These are phyloP conservation scores for Venturiaceae sp. DNA, from an alignment of 2,329 filamentous ascomycete species.

Conservation along the genomic window DNA sequence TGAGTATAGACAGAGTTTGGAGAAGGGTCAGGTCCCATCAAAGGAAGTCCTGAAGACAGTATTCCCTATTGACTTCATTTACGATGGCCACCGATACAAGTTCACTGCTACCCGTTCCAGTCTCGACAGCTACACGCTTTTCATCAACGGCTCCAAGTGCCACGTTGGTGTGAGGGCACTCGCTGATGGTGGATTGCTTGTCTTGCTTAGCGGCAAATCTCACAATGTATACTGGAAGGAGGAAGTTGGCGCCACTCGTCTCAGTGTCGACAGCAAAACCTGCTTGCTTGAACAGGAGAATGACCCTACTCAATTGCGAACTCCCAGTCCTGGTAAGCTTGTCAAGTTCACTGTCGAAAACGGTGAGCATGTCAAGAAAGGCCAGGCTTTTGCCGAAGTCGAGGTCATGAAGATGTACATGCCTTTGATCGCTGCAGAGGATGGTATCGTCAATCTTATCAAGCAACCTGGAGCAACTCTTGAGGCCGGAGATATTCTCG, in stretches of 20 bases:
- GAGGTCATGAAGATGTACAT: conserved; percentile 99
- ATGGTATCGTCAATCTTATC: conserved; percentile 93
- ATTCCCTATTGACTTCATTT: conserved; percentile 97
- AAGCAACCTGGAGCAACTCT: conserved; percentile 98
- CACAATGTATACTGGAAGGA: conserved; percentile 99
- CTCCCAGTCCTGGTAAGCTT: conserved; percentile 91
- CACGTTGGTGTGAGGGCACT: conserved; percentile 86
- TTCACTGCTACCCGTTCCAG: conserved; percentile 94
- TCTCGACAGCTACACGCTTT: conserved; percentile 88
- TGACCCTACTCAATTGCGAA: conserved; percentile 91
- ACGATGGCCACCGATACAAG: conserved; percentile 93
- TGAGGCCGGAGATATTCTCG: conserved; percentile 96
- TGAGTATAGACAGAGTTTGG: conserved; percentile 79
- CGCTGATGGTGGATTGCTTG: conserved; percentile 84
- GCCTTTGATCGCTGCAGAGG: conserved; percentile 89
- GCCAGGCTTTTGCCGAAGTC: conserved; percentile 90
- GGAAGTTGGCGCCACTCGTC: conserved; percentile 86
- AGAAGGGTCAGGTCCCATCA: conserved; percentile 94
- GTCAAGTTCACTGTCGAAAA: conserved; percentile 98
- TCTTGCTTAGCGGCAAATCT: conserved; percentile 82
- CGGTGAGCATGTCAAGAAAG: conserved; percentile 83
- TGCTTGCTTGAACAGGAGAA: conserved; percentile 98
- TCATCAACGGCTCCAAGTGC: conserved; percentile 98
- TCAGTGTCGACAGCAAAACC: conserved; percentile 97
- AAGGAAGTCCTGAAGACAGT: conserved; percentile 97